phyloP scores from a whole-genome alignment of 495 filamentous ascomycete genomes.

The Trichoderma virens region DNA sequence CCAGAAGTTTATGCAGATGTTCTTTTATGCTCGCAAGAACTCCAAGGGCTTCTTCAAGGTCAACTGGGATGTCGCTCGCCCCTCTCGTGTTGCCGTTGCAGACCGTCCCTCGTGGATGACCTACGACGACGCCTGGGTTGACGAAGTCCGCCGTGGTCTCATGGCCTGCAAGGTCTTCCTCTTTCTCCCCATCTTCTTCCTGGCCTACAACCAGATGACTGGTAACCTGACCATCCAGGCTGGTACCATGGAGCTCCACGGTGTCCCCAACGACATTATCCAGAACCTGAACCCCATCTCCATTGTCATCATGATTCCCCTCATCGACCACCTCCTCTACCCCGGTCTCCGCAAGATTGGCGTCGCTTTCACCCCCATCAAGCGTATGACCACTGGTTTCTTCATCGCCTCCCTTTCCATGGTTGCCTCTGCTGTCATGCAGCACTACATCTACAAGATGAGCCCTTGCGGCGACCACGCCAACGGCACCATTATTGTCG shows the following conservation, averaged over 20 bases:
- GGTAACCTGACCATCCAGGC: slow-evolving; percentile 66
- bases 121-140: slow-evolving; percentile 66
- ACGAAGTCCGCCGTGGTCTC: slow-evolving; percentile 59
- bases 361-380: slow-evolving; percentile 60
- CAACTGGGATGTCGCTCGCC: slow-evolving; percentile 52
- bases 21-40: slow-evolving; percentile 47
- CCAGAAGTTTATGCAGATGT: slow-evolving; percentile 45
- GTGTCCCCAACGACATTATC: slow-evolving; percentile 66
- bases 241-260: slow-evolving; percentile 55
- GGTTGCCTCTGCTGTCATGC: slow-evolving; percentile 53
- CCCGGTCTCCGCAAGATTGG: slow-evolving; percentile 51
- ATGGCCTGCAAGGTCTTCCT: slow-evolving; percentile 57
- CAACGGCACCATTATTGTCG: slow-evolving; percentile 11
- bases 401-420: slow-evolving; percentile 48
- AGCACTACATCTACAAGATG: slow-evolving; percentile 57
- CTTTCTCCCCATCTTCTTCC: slow-evolving; percentile 47
- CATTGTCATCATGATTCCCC: slow-evolving; percentile 66
- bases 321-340: slow-evolving; percentile 59
- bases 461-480: slow-evolving; percentile 44
- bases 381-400: slow-evolving; percentile 61
- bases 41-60: slow-evolving; percentile 48
- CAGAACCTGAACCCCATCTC: slow-evolving; percentile 65
- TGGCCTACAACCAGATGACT: slow-evolving; percentile 34
- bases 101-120: slow-evolving; percentile 52
- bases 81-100: slow-evolving; percentile 36